Evolutionary conservation across 2,329 filamentous ascomycete species (phyloP), one percentile per base, ranked within the genome.

Genomic region (Paracoccidioides lutzii): DNA sequence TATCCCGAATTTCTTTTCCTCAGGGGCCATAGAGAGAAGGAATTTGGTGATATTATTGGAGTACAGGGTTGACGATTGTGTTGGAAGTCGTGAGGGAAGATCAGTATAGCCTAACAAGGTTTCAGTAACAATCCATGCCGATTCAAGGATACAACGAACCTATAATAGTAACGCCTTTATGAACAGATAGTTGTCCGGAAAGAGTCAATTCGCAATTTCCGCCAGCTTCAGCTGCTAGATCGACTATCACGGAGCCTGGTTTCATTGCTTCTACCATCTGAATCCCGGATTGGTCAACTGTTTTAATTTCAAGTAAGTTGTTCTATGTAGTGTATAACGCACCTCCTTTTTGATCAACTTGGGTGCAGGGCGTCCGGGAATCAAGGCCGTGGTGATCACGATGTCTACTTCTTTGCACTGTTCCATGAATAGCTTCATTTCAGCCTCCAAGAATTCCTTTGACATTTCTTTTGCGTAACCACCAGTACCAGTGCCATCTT

Each of bases 391-490:
- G 1, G 89, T 95, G 66, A 95, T 87, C 59, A 95, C 87, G 60
- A 95, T 95, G 69, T 95, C 89, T 53, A 95, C 88, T 42, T 95
- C 90, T 57, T 81, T 80, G 59, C 86, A 87, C 69, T 95, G 90
- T 62, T 93, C 86, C 67, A 87, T 83, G 72, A 95, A 95, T 0
- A 95, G 78, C 69, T 88, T 90, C 88, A 94, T 94, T 69, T 95
- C 88, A 5, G 89, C 89, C 58, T 89, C 88, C 67, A 93, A 89
- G 65, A 95, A 95, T 62, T 91, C 89, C 65, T 91, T 90, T 55
- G 88, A 93, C 89, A 95, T 95, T 66, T 90, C 88, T 66, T 95
- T 95, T 54, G 88, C 88, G 65, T 95, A 95, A 14, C 90, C 90
- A 33, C 90, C 89, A 7, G 86, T 83, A 2, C 88, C 89, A 10